These are phyloP conservation scores for Lycium ferocissimum DNA, from an alignment of 257 asterid genomes.

Conservation along the genomic window DNA sequence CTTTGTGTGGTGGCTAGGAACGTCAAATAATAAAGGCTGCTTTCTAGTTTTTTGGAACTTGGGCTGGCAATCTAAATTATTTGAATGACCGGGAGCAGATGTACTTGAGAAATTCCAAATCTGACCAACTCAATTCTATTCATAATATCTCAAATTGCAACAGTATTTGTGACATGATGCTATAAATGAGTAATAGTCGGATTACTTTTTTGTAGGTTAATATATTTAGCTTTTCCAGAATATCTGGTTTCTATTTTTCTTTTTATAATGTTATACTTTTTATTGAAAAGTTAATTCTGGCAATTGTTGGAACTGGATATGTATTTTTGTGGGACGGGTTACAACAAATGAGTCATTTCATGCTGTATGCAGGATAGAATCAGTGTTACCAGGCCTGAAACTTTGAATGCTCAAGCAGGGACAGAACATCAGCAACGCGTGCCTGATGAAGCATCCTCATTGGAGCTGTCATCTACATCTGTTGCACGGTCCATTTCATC, in stretches of 20 bases:
- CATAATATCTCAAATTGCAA: background rate
- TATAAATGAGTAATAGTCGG: background rate
- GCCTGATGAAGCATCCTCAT: constrained; percentile 43
- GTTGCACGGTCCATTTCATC: constrained; percentile 56
- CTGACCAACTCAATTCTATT: background rate
- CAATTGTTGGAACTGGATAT: constrained; percentile 14
- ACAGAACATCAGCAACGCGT: constrained; percentile 37
- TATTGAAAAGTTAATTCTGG: background rate
- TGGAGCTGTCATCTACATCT: constrained; percentile 55
- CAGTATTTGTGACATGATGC: background rate
- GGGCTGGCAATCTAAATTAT: background rate
- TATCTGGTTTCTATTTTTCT: background rate
- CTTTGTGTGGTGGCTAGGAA: background rate
- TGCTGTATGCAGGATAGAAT: constrained; percentile 56
- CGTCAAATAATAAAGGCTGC: background rate
- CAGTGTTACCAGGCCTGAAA: constrained; percentile 36
- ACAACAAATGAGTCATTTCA: constrained; percentile 18
- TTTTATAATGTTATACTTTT: background rate
- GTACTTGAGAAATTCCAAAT: constrained; percentile 1
- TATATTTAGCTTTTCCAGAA: background rate
- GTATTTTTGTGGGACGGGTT: constrained; percentile 8
- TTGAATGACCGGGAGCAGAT: background rate
- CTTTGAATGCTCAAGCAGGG: constrained; percentile 41
- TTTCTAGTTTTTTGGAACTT: background rate
- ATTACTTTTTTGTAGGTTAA: constrained; percentile 1